Conservation (phyloP, 345 rosid species). For the Kernera saxatilis region DNA sequence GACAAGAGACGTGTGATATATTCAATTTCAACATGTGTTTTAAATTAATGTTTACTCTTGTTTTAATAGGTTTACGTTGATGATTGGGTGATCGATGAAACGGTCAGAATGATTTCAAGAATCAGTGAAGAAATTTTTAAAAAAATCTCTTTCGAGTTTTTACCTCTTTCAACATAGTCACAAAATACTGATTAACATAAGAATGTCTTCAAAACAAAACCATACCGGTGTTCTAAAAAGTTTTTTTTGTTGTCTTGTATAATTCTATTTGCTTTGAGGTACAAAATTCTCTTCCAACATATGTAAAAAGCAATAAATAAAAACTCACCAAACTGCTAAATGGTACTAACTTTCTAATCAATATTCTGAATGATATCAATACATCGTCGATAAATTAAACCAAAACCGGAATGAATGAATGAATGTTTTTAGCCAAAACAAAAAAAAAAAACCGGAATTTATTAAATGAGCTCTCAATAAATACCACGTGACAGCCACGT, state of each 20-base stretch:
- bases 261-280: background rate
- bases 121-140: background rate
- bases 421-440: too few relatives aligned
- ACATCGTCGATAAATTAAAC: background rate
- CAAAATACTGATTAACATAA: background rate
- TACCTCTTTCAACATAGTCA: background rate
- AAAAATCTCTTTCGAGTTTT: background rate
- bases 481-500: constrained; percentile 17
- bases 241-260: background rate
- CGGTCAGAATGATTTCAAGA: background rate
- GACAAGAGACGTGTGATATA: too few relatives aligned
- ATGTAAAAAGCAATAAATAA: background rate
- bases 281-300: background rate
- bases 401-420: background rate
- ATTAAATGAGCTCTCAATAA: background rate
- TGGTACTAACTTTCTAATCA: background rate
- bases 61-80: background rate
- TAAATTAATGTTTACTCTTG: too few relatives aligned
- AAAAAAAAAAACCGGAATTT: background rate
- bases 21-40: too few relatives aligned
- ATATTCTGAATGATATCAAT: background rate
- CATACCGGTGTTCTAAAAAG: background rate
- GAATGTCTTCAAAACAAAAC: background rate
- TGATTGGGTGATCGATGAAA: background rate
- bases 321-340: background rate